Evolutionary conservation across 805 yeast species (phyloP).

Genomic region (Myxozyma sirexii): DNA sequence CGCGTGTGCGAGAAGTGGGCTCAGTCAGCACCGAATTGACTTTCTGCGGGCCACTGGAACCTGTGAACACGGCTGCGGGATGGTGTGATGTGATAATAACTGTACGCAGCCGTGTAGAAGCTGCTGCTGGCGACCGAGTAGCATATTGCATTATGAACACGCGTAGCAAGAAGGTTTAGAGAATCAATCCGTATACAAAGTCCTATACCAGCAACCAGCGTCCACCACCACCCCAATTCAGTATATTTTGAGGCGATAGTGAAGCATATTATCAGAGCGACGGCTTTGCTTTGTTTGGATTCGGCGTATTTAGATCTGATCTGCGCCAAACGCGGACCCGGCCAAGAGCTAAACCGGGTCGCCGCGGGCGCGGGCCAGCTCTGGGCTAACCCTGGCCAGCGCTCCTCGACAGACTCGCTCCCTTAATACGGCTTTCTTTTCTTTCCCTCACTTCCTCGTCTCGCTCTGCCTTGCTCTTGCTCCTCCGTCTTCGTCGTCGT

Average conservation of each 20-base stretch:
- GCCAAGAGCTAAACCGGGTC: neutral
- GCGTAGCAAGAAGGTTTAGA: constrained; percentile 4
- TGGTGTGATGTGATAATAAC: too few species aligned
- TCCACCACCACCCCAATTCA: neutral
- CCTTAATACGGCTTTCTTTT: neutral
- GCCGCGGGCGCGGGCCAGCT: neutral
- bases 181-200: neutral
- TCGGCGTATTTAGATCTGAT: neutral
- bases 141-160: neutral
- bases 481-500: neutral
- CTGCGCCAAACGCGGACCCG: constrained; percentile 11
- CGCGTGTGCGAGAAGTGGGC: neutral
- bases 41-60: neutral
- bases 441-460: neutral
- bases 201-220: neutral
- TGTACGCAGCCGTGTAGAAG: too few species aligned
- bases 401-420: neutral
- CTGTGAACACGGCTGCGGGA: neutral
- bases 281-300: neutral
- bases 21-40: neutral
- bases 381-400: constrained; percentile 2
- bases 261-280: neutral
- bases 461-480: neutral
- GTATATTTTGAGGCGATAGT: neutral
- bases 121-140: too few species aligned